These are phyloP conservation scores for Eutypa lata DNA, from an alignment of 2,329 filamentous ascomycete genomes.

Conservation along the genomic window DNA sequence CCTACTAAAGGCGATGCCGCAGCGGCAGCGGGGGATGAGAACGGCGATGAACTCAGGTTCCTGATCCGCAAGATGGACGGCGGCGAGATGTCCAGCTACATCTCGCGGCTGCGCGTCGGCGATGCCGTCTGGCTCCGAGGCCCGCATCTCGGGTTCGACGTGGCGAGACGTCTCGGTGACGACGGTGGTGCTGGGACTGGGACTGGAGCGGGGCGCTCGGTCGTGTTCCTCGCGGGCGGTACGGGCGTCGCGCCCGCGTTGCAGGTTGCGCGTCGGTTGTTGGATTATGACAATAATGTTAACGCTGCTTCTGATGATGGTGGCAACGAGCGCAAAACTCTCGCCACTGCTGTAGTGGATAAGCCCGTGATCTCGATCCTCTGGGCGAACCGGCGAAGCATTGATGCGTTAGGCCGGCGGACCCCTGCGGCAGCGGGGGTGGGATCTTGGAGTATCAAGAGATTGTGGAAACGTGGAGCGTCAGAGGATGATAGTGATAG, in stretches of 20 bases:
- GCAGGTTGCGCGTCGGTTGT: conserved; percentile 67
- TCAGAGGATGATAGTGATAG: conserved; percentile 19
- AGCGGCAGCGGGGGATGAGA: neutral
- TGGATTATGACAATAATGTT: too few species aligned
- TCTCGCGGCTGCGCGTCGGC: conserved; percentile 62
- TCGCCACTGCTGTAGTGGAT: conserved; percentile 14
- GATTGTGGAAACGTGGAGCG: conserved; percentile 14
- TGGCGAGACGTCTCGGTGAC: conserved; percentile 33
- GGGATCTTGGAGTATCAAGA: conserved; percentile 12
- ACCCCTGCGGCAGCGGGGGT: conserved; percentile 4
- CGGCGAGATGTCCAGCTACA: conserved; percentile 83
- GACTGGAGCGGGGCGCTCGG: conserved; percentile 40
- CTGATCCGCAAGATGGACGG: conserved; percentile 74
- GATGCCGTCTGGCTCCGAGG: conserved; percentile 73
- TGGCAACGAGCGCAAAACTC: neutral
- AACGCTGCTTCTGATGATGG: neutral
- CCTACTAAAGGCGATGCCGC: neutral
- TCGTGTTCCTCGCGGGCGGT: conserved; percentile 87
- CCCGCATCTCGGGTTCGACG: conserved; percentile 66
- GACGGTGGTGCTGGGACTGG: conserved; percentile 22
- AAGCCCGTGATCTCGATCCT: conserved; percentile 64
- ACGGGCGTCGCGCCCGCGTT: conserved; percentile 90
- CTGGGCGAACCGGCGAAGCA: conserved; percentile 72
- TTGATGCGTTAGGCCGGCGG: conserved; percentile 62
- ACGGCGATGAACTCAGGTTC: conserved; percentile 54